These are phyloP conservation scores for Venustampulla echinocandica DNA, from an alignment of 495 filamentous ascomycete species.

Conservation along the genomic window DNA sequence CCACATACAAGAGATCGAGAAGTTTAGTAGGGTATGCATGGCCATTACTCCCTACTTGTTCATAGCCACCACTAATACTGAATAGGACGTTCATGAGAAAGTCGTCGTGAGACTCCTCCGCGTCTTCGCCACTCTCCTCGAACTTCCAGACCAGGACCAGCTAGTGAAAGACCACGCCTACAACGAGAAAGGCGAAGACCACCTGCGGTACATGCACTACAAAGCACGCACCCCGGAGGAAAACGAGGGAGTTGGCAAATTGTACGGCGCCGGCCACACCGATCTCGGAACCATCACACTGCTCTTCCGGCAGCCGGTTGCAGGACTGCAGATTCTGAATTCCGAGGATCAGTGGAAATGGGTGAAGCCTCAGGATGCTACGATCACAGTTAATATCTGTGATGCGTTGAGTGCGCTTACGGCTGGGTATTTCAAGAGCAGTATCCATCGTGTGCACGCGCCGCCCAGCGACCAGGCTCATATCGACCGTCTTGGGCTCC, in stretches of 20 bases:
- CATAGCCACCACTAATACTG: constrained; percentile 31
- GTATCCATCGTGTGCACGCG: constrained; percentile 43
- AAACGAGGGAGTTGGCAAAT: constrained; percentile 31
- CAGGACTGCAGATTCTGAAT: constrained; percentile 41
- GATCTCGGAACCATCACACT: constrained; percentile 48
- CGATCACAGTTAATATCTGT: constrained; percentile 43
- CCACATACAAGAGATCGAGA: too few species aligned
- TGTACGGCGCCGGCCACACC: constrained; percentile 39
- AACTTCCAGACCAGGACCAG: constrained; percentile 44
- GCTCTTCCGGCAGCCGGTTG: constrained; percentile 47
- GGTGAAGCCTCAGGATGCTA: constrained; percentile 38
- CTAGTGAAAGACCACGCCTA: constrained; percentile 44
- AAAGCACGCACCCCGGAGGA: constrained; percentile 35
- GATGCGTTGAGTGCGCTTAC: constrained; percentile 42
- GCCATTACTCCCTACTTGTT: too few species aligned
- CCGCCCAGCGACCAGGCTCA: constrained; percentile 39
- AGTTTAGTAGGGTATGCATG: too few species aligned
- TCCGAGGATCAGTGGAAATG: constrained; percentile 37
- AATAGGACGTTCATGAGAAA: constrained; percentile 34
- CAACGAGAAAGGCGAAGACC: constrained; percentile 36
- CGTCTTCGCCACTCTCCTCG: constrained; percentile 42
- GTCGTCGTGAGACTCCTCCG: constrained; percentile 38
- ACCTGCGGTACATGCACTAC: constrained; percentile 50
- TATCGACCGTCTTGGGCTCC: constrained; percentile 38
- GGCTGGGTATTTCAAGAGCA: constrained; percentile 41